A percentile compares a stretch with the other conserved stretches of the same genome.
These are phyloP conservation scores for Alternaria metachromatica DNA, from an alignment of 2,329 filamentous ascomycete species.

Conservation along the genomic window DNA sequence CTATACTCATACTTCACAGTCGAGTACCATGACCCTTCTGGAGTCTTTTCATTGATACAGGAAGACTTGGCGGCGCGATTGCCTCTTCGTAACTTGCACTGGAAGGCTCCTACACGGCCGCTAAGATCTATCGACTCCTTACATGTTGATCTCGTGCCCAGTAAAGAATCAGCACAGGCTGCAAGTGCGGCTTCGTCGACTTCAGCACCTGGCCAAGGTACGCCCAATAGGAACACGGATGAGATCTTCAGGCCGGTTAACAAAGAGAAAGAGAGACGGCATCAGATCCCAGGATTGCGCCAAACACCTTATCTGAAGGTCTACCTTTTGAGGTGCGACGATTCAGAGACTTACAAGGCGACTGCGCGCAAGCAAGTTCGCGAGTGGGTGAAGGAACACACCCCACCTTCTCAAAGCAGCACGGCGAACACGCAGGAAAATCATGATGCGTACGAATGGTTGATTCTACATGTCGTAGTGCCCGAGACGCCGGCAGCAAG, in stretches of 20 bases:
- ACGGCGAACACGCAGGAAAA: conserved; percentile 78
- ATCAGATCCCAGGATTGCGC: conserved; percentile 93
- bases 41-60: conserved; percentile 82
- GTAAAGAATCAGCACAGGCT: conserved; percentile 53
- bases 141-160: conserved; percentile 83
- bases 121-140: conserved; percentile 92
- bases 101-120: conserved; percentile 93
- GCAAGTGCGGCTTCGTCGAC: conserved; percentile 39
- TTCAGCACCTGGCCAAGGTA: conserved; percentile 26
- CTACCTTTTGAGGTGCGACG: conserved; percentile 88
- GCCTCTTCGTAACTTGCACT: conserved; percentile 89
- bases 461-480: conserved; percentile 90
- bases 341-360: conserved; percentile 91
- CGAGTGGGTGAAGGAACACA: conserved; percentile 87
- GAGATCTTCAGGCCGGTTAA: conserved; percentile 34
- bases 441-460: conserved; percentile 95
- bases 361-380: conserved; percentile 78
- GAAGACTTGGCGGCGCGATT: conserved; percentile 79
- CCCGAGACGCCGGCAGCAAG: conserved; percentile 83
- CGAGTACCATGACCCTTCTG: conserved; percentile 94
- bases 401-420: conserved; percentile 61
- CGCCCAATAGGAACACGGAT: conserved; percentile 27
- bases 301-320: conserved; percentile 94
- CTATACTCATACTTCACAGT: conserved; percentile 61
- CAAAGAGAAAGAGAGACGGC: conserved; percentile 67